phyloP scores from a whole-genome alignment of 2,329 filamentous ascomycete genomes.

The Neoarthrinium moseri region DNA sequence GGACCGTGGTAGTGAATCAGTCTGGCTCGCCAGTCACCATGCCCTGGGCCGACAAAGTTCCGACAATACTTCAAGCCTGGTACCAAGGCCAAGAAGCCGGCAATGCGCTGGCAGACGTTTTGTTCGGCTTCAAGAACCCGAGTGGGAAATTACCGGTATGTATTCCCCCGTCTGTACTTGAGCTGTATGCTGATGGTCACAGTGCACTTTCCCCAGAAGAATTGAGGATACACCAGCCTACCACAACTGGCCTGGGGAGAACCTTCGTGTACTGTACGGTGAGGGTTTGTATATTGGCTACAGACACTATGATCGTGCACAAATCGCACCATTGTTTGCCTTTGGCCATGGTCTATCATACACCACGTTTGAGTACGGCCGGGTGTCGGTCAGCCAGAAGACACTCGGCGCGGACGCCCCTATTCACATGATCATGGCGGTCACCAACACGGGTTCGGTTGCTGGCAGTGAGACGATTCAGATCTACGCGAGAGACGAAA shows the following conservation, averaged over 20 bases:
- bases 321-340: constrained; percentile 62
- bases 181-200: constrained; percentile 8
- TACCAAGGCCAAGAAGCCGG: constrained; percentile 70
- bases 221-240: constrained; percentile 68
- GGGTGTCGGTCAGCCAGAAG: constrained; percentile 46
- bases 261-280: constrained; percentile 65
- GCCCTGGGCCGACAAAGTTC: constrained; percentile 66
- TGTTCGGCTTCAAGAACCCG: constrained; percentile 63
- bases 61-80: constrained; percentile 69
- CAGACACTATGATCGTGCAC: constrained; percentile 65
- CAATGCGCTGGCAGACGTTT: constrained; percentile 65
- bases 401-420: constrained; percentile 36
- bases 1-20: constrained; percentile 68
- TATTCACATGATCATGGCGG: constrained; percentile 44
- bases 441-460: constrained; percentile 54
- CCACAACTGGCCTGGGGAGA: constrained; percentile 72
- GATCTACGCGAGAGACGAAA: constrained; percentile 64
- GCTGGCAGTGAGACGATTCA: constrained; percentile 66
- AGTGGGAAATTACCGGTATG: constrained; percentile 65
- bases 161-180: not conserved
- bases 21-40: constrained; percentile 68
- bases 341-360: constrained; percentile 77
- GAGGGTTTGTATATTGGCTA: constrained; percentile 75
- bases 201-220: constrained; percentile 64
- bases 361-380: constrained; percentile 65